Evolutionary conservation across 148 eudicot genomes (phyloP).

Genomic region (Cornus florida): DNA sequence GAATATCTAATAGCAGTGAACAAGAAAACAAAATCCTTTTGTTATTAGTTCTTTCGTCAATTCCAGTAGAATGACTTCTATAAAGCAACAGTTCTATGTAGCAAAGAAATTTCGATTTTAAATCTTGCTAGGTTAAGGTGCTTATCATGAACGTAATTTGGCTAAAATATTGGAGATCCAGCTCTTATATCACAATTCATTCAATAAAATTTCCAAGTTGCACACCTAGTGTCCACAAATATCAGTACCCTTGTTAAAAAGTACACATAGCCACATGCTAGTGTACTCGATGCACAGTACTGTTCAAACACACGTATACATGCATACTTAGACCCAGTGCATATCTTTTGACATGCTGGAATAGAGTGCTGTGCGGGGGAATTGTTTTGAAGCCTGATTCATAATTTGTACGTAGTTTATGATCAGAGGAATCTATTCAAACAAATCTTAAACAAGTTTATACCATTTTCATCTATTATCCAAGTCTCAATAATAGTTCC

Average conservation of each 20-base stretch:
- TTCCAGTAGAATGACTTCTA: too few species aligned
- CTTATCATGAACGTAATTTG: too few species aligned
- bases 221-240: too few species aligned
- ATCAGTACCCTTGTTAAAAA: too few species aligned
- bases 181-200: neutral
- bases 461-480: neutral
- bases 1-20: neutral
- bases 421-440: neutral
- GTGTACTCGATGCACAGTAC: neutral
- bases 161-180: neutral
- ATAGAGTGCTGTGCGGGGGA: neutral
- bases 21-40: neutral
- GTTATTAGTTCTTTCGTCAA: too few species aligned
- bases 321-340: neutral
- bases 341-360: neutral
- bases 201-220: too few species aligned
- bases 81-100: neutral
- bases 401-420: too few species aligned
- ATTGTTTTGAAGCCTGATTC: neutral
- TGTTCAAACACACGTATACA: neutral
- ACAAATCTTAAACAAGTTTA: neutral
- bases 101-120: neutral
- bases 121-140: neutral
- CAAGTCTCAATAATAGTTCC: neutral
- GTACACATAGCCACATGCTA: neutral